Evolutionary conservation across 2,329 filamentous ascomycete genomes (phyloP).

Genomic region (Cytospora leucostoma): DNA sequence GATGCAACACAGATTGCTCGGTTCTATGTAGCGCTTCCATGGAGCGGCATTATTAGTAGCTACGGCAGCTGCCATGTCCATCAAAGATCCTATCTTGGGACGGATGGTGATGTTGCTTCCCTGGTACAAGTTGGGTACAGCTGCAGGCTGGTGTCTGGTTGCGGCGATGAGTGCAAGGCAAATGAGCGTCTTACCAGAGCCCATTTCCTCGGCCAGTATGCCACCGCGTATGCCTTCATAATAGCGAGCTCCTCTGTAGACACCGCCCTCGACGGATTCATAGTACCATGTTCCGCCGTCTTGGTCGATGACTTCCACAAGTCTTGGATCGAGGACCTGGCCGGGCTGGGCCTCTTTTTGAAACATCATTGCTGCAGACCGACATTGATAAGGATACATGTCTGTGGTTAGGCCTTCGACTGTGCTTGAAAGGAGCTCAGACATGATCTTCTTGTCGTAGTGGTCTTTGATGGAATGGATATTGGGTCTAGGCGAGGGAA

Average conservation of each 20-base stretch:
- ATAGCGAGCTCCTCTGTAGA: conserved; percentile 65
- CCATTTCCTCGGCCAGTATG: conserved; percentile 80
- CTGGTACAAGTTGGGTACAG: conserved; percentile 64
- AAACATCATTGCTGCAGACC: conserved; percentile 81
- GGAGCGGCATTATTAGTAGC: conserved; percentile 68
- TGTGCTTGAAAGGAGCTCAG: conserved; percentile 54
- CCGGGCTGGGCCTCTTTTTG: conserved; percentile 72
- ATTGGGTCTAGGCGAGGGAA: conserved; percentile 68
- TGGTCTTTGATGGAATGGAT: conserved; percentile 49
- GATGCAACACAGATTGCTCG: conserved; percentile 52
- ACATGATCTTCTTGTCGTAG: conserved; percentile 55
- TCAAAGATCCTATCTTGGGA: conserved; percentile 60
- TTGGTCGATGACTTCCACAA: conserved; percentile 63
- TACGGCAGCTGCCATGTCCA: conserved; percentile 74
- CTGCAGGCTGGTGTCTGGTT: conserved; percentile 68
- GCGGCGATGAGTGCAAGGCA: conserved; percentile 76
- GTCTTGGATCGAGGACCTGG: conserved; percentile 70
- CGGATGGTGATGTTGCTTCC: conserved; percentile 41
- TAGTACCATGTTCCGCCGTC: conserved; percentile 67
- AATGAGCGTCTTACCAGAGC: conserved; percentile 84
- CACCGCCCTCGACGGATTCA: conserved; percentile 62
- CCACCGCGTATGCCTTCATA: conserved; percentile 78
- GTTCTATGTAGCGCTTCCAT: conserved; percentile 67
- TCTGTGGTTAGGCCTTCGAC: conserved; percentile 62
- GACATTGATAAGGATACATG: conserved; percentile 77